Evolutionary conservation across 2,329 filamentous ascomycete genomes (phyloP).

Genomic region (Akanthomyces lecanii): DNA sequence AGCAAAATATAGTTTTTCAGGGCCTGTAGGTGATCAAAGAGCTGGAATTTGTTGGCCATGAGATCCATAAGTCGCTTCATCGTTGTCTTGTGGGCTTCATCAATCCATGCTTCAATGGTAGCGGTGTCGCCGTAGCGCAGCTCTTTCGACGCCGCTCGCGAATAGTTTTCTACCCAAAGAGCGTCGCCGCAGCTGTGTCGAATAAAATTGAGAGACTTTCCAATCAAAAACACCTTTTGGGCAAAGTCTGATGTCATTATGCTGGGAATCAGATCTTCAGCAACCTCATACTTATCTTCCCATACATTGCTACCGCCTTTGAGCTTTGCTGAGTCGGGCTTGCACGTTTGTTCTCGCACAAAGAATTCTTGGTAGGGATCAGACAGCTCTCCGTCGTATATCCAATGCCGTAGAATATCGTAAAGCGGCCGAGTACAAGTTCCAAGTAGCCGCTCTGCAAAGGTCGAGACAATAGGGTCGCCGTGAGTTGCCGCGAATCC

Average conservation of each 20-base stretch:
- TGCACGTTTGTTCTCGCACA: conserved; percentile 69
- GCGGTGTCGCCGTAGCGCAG: conserved; percentile 90
- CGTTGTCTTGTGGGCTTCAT: conserved; percentile 95
- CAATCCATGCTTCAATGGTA: conserved; percentile 86
- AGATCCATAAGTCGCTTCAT: conserved; percentile 92
- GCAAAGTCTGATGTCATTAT: conserved; percentile 94
- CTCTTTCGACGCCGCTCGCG: conserved; percentile 87
- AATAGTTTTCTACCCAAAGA: conserved; percentile 93
- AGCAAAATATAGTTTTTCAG: conserved; percentile 93
- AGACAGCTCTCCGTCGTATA: conserved; percentile 96
- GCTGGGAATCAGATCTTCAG: conserved; percentile 80
- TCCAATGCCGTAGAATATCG: conserved; percentile 92
- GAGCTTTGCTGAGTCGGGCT: conserved; percentile 46
- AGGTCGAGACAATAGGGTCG: conserved; percentile 88
- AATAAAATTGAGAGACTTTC: conserved; percentile 97
- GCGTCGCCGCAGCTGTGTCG: conserved; percentile 91
- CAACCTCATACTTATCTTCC: conserved; percentile 94
- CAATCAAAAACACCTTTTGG: conserved; percentile 93
- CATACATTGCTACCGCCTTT: conserved; percentile 82
- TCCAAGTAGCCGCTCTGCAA: conserved; percentile 81
- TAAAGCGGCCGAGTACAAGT: conserved; percentile 95
- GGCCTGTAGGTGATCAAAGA: conserved; percentile 87
- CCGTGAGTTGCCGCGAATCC: conserved; percentile 90
- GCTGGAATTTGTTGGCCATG: conserved; percentile 91
- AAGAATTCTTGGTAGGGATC: conserved; percentile 97